A percentile compares a stretch with the other conserved stretches of the same genome.
These are phyloP conservation scores for Aspergillus sp. DNA, from an alignment of 2,329 filamentous ascomycete genomes.

Conservation along the genomic window DNA sequence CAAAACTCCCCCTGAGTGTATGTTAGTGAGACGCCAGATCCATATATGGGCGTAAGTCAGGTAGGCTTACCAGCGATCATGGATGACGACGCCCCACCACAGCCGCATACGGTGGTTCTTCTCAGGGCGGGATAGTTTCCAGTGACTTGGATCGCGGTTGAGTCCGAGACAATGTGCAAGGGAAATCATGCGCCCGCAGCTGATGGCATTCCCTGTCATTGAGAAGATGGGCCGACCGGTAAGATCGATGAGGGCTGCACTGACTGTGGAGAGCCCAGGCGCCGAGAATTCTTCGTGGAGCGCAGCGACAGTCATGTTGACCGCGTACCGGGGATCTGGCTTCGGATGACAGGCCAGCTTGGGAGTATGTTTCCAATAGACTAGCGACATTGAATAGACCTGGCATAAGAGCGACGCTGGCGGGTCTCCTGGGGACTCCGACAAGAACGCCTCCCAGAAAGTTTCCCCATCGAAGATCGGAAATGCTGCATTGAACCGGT, in stretches of 20 bases:
- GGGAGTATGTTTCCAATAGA: conserved; percentile 58
- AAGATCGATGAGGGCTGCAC: conserved; percentile 60
- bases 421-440: conserved; percentile 49
- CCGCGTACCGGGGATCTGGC: conserved; percentile 62
- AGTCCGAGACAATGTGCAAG: conserved; percentile 58
- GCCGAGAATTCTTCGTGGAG: conserved; percentile 62
- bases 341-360: conserved; percentile 49
- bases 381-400: conserved; percentile 59
- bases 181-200: conserved; percentile 55
- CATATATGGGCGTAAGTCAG: background rate
- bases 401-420: conserved; percentile 60
- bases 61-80: conserved; percentile 53
- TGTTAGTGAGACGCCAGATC: conserved; percentile 18
- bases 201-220: conserved; percentile 60
- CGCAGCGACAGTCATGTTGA: conserved; percentile 63
- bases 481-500: conserved; percentile 61
- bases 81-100: conserved; percentile 61
- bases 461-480: conserved; percentile 60
- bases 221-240: conserved; percentile 62
- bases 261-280: conserved; percentile 60
- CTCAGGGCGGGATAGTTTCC: conserved; percentile 54
- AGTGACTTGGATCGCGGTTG: conserved; percentile 56
- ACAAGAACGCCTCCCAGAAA: conserved; percentile 54
- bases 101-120: conserved; percentile 55
- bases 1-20: conserved; percentile 52